phyloP scores from a whole-genome alignment of 148 eudicot genomes.

The Spergularia bocconei region DNA sequence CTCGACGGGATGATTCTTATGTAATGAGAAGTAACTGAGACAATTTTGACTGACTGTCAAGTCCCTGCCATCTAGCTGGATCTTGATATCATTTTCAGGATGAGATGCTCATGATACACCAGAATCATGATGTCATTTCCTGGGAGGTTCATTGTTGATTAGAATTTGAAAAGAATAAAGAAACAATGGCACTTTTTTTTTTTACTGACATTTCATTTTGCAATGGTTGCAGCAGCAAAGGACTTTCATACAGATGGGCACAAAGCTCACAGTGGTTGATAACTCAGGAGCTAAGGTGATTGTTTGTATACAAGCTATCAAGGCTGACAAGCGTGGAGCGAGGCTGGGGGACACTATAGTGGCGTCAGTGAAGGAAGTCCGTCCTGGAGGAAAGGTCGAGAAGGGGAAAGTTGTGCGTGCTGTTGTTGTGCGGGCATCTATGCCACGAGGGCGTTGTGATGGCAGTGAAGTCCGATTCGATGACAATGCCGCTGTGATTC shows the following conservation, averaged over 20 bases:
- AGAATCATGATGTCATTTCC: no score
- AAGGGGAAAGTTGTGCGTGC: slow-evolving; percentile 80
- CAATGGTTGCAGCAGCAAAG: slow-evolving; percentile 48
- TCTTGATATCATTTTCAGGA: no score
- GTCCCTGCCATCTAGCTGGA: no score
- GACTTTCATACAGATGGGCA: slow-evolving; percentile 90
- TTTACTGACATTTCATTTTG: not conserved
- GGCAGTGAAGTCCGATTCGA: slow-evolving; percentile 92
- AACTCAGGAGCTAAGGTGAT: slow-evolving; percentile 89
- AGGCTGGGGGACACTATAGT: slow-evolving; percentile 66
- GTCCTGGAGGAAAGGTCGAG: slow-evolving; percentile 85
- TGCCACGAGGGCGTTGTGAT: slow-evolving; percentile 72
- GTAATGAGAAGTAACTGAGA: no score
- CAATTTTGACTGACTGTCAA: no score
- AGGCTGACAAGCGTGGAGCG: slow-evolving; percentile 40
- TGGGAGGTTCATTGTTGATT: no score
- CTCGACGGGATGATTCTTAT: no score
- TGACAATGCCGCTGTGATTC: slow-evolving; percentile 78
- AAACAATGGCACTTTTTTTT: not conserved
- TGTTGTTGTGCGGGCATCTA: slow-evolving; percentile 89
- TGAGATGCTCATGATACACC: no score
- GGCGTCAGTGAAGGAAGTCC: slow-evolving; percentile 80
- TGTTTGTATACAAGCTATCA: slow-evolving; percentile 84
- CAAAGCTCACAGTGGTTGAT: slow-evolving; percentile 79
- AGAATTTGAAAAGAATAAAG: no score